Conservation (phyloP, 192 early-diverging fungal species). For the Glomus cerebriforme region DNA sequence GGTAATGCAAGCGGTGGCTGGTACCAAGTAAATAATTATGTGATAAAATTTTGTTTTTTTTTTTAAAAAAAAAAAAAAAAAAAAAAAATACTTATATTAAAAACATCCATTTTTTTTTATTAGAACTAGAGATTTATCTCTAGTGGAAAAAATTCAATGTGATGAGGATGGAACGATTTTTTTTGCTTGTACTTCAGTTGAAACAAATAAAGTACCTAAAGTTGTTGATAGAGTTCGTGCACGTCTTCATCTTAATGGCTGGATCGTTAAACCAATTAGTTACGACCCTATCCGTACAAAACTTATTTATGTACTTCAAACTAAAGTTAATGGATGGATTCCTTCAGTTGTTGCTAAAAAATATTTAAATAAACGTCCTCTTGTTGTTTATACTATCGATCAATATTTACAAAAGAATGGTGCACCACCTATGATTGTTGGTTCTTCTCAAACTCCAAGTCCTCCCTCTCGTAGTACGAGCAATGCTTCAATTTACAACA, state of each 20-base stretch:
- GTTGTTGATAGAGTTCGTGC: conserved; percentile 47
- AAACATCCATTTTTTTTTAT: neutral
- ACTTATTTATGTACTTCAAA: conserved; percentile 59
- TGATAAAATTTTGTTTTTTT: neutral
- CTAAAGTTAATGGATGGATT: conserved; percentile 53
- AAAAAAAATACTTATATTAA: neutral
- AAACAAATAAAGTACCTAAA: conserved; percentile 49
- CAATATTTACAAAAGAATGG: conserved; percentile 57
- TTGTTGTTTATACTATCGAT: conserved; percentile 53
- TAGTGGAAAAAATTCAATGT: conserved; percentile 53
- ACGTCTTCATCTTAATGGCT: conserved; percentile 52
- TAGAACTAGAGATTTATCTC: conserved; percentile 39
- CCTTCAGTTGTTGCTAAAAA: conserved; percentile 60
- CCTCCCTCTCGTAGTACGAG: neutral
- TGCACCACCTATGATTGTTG: neutral
- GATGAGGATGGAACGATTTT: conserved; percentile 49
- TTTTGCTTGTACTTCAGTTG: conserved; percentile 52
- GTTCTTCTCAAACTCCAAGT: neutral
- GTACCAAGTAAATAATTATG: conserved; percentile 42
- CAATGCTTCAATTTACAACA: conserved; percentile 25
- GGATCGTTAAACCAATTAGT: conserved; percentile 57
- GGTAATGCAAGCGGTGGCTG: conserved; percentile 41
- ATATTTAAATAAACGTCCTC: conserved; percentile 48
- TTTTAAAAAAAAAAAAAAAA: neutral
- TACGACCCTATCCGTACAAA: conserved; percentile 50